Evolutionary conservation across 352 stramenopile genomes (phyloP), one percentile per base, ranked within the genome.

Genomic region (Globisporangium nunn): DNA sequence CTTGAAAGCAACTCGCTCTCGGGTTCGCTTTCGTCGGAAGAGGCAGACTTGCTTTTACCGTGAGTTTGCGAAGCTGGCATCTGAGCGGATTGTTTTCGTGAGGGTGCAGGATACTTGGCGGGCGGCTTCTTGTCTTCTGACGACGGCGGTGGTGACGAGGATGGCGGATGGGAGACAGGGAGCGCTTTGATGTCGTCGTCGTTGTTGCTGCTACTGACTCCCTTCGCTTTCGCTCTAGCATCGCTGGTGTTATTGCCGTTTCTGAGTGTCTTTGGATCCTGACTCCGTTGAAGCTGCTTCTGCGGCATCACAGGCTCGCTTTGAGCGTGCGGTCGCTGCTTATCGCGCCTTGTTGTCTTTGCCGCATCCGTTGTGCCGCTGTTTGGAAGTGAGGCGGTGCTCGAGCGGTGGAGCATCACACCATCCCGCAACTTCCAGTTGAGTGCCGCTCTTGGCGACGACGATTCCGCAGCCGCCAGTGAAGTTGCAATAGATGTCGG

Each of bases 341-440:
- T 35, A 18, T 15, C 37, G 37, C 15, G 37, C 17, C 37, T 41
- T 4, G 52, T 29, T 40, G 35, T 4, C 28, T 18, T 41, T 48
- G n/a, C n/a, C 43, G 11, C 14, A 29, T 49, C 12, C 28, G 15
- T 7, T 58, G 6, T 43, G 37, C 11, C 6, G 18, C 46, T 44
- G 12, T 15, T 12, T 12, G 52, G 15, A 3, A 61, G 12, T 6
- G 10, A 48, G 5, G 46, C 44, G 4, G 47, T 71, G 35, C 50
- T 68, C 1, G 63, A 67, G 0, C 66, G 67, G 4, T 66, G 69
- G 15, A 84, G 61, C 10, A 52, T 49, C 2, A 79, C 68, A 6
- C 67, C 72, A 30, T 83, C 76, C 46, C 81, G 76, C n/a, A 87
- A 39, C 43, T 69, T 81, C 76, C 76, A 87, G 31, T 62, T 78